These are phyloP conservation scores for Cochlearia excelsa DNA, from an alignment of 345 rosid genomes.

Conservation along the genomic window DNA sequence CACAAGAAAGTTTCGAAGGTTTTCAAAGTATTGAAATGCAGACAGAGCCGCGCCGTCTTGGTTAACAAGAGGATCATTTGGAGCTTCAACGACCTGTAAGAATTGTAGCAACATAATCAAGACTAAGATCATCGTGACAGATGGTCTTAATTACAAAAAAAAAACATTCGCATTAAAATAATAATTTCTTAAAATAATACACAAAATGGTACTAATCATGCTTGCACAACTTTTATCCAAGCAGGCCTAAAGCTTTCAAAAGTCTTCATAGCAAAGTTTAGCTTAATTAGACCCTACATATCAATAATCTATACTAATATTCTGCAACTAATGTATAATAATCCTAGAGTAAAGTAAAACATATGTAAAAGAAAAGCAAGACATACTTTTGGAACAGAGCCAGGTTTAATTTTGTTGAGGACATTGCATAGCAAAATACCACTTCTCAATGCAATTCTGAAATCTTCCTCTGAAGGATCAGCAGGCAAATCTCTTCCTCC, in stretches of 20 bases:
- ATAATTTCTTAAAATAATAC: conserved; percentile 3
- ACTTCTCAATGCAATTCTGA: conserved; percentile 83
- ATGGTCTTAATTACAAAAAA: background rate
- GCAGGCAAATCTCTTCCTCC: conserved; percentile 88
- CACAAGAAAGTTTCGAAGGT: conserved; percentile 80
- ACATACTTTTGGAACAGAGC: conserved; percentile 73
- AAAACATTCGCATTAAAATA: conserved; percentile 8
- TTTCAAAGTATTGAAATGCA: conserved; percentile 88
- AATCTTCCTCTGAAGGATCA: conserved; percentile 90
- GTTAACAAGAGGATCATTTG: conserved; percentile 58
- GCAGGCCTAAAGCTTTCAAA: conserved; percentile 29
- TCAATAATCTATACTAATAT: background rate
- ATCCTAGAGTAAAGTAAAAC: background rate
- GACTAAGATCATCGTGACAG: background rate
- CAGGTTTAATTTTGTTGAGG: conserved; percentile 84
- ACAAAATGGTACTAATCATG: conserved; percentile 35
- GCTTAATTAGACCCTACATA: background rate
- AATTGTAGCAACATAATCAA: conserved; percentile 6
- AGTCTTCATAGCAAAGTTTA: background rate
- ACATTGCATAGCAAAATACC: conserved; percentile 87
- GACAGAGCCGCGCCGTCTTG: conserved; percentile 94
- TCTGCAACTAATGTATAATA: background rate
- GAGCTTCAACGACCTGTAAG: conserved; percentile 75
- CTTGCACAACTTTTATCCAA: conserved; percentile 31
- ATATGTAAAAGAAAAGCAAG: background rate